These are phyloP conservation scores for Spiraea crenata DNA, from an alignment of 331 rosid genomes.

Conservation along the genomic window DNA sequence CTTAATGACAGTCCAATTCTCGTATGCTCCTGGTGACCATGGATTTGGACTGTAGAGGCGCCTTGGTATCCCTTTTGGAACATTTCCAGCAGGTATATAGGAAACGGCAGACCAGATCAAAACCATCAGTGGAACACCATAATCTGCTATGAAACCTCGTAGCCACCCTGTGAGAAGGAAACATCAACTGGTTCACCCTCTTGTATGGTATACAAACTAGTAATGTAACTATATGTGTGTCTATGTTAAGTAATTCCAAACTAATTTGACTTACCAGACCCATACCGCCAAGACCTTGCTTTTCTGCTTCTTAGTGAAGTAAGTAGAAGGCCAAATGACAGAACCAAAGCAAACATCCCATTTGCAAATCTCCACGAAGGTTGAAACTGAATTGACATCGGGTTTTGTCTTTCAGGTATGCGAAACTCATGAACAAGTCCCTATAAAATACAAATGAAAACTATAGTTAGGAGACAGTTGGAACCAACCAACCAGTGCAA, in stretches of 20 bases:
- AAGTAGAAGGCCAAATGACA: slow-evolving; percentile 69
- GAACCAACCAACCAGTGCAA: slow-evolving; percentile 1
- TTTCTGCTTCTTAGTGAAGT: slow-evolving; percentile 65
- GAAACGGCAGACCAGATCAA: slow-evolving; percentile 67
- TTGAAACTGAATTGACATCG: slow-evolving; percentile 51
- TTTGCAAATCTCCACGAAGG: slow-evolving; percentile 80
- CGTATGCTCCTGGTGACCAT: slow-evolving; percentile 69
- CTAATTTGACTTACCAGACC: slow-evolving; percentile 48
- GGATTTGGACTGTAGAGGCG: slow-evolving; percentile 85
- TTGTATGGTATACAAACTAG: neutral
- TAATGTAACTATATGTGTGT: neutral
- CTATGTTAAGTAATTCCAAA: neutral
- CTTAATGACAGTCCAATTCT: slow-evolving; percentile 76
- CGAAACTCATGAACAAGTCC: slow-evolving; percentile 62
- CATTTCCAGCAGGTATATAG: slow-evolving; percentile 53
- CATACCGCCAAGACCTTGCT: slow-evolving; percentile 79
- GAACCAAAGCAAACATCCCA: slow-evolving; percentile 77
- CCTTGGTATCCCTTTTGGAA: slow-evolving; percentile 70
- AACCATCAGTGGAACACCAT: slow-evolving; percentile 79
- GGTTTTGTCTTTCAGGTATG: slow-evolving; percentile 53
- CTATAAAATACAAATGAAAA: slow-evolving; percentile 38
- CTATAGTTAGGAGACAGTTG: neutral
- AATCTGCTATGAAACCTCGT: slow-evolving; percentile 70
- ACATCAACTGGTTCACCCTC: slow-evolving; percentile 1
- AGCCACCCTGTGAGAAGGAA: slow-evolving; percentile 46